Percentiles rank a stretch among this genome's conserved stretches.
phyloP scores from a whole-genome alignment of 345 rosid species.

The Citrus unshiu region DNA sequence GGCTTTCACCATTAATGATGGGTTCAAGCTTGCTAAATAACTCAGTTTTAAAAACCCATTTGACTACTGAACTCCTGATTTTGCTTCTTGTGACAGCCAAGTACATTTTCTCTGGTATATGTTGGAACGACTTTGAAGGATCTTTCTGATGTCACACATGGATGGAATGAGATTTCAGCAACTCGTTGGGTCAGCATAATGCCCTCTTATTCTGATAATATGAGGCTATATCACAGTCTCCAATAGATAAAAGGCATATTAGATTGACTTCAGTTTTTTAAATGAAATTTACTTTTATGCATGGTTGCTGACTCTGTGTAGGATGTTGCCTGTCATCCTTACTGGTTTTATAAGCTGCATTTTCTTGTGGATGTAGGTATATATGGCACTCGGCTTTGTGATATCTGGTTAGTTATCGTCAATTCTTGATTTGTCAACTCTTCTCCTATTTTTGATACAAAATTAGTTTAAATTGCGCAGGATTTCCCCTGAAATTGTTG shows the following conservation, averaged over 20 bases:
- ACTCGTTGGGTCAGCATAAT: constrained; percentile 40
- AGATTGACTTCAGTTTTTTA: background rate
- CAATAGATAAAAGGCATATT: background rate
- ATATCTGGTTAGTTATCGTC: constrained; percentile 31
- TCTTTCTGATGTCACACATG: constrained; percentile 49
- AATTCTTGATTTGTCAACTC: background rate
- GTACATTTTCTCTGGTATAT: constrained; percentile 49
- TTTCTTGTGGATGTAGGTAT: constrained; percentile 31
- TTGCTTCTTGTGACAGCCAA: constrained; percentile 36
- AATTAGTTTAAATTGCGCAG: background rate
- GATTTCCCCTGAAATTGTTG: background rate
- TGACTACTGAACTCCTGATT: background rate
- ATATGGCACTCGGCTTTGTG: constrained; percentile 32
- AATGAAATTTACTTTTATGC: background rate
- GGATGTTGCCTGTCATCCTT: background rate
- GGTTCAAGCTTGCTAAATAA: background rate
- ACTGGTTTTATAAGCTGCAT: background rate
- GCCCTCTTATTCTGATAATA: background rate
- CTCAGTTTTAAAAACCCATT: background rate
- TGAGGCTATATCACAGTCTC: background rate
- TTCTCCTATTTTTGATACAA: background rate
- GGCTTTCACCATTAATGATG: background rate
- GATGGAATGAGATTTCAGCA: constrained; percentile 48
- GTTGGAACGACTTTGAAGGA: constrained; percentile 58
- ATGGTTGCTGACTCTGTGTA: background rate